Conservation (phyloP, 305 asterid species). For the Fraxinus platypoda region DNA sequence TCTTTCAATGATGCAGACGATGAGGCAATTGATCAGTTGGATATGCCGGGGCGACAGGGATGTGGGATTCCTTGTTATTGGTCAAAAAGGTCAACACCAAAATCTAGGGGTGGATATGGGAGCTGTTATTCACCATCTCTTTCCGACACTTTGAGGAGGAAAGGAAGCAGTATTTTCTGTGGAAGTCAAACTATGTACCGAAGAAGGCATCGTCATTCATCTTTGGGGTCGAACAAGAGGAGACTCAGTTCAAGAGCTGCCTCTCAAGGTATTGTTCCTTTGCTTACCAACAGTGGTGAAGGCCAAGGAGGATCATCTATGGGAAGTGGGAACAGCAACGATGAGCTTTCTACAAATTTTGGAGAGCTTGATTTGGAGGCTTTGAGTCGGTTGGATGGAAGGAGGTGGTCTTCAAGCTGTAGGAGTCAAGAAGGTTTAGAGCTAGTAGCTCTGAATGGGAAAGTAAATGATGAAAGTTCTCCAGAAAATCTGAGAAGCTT, state of each 20-base stretch:
- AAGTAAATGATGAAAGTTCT: slow-evolving; percentile 45
- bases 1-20: slow-evolving; percentile 78
- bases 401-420: slow-evolving; percentile 78
- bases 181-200: slow-evolving; percentile 57
- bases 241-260: slow-evolving; percentile 44
- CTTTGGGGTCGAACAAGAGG: slow-evolving; percentile 58
- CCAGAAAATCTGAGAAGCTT: slow-evolving; percentile 62
- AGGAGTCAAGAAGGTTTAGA: slow-evolving; percentile 76
- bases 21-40: slow-evolving; percentile 71
- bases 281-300: slow-evolving; percentile 42
- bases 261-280: slow-evolving; percentile 63
- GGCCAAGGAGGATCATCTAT: slow-evolving; percentile 57
- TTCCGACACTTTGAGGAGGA: slow-evolving; percentile 79
- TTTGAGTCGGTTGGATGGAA: slow-evolving; percentile 81
- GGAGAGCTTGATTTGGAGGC: slow-evolving; percentile 93
- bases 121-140: slow-evolving; percentile 70
- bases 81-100: slow-evolving; percentile 88
- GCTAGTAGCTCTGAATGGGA: slow-evolving; percentile 45
- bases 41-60: slow-evolving; percentile 76
- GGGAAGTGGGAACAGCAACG: slow-evolving; percentile 59
- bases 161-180: slow-evolving; percentile 70
- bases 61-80: slow-evolving; percentile 95
- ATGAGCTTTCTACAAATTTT: slow-evolving; percentile 66
- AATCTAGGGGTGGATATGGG: slow-evolving; percentile 59
- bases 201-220: slow-evolving; percentile 48